Evolutionary conservation across 805 yeast genomes (phyloP).

Genomic region (Cyberlindnera veronae): DNA sequence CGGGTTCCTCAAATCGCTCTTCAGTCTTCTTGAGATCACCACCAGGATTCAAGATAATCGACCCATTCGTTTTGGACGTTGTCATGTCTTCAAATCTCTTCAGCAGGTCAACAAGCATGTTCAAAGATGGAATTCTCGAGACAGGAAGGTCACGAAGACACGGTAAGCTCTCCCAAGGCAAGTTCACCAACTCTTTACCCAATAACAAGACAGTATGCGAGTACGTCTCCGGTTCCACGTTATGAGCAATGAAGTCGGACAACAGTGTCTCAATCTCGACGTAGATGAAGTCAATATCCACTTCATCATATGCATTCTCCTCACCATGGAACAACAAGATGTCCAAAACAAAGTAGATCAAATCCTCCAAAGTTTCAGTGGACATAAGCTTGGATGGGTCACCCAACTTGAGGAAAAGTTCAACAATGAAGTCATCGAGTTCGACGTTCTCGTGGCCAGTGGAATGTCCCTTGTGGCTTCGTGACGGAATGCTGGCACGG

Average conservation of each 20-base stretch:
- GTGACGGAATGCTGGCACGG: slow-evolving; percentile 45
- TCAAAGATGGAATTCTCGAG: slow-evolving; percentile 72
- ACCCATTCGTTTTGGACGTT: slow-evolving; percentile 35
- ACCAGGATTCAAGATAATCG: slow-evolving; percentile 77
- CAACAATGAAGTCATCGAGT: slow-evolving; percentile 45
- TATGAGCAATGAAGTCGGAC: slow-evolving; percentile 28
- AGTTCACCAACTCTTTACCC: slow-evolving; percentile 56
- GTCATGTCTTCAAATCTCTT: slow-evolving; percentile 17
- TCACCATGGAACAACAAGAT: slow-evolving; percentile 60
- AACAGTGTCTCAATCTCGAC: slow-evolving; percentile 49
- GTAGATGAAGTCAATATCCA: slow-evolving; percentile 54
- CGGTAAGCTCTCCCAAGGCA: slow-evolving; percentile 90
- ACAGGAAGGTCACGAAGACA: slow-evolving; percentile 52
- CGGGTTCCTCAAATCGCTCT: slow-evolving; percentile 43
- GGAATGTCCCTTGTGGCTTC: slow-evolving; percentile 36
- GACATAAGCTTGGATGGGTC: slow-evolving; percentile 29
- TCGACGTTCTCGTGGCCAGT: slow-evolving; percentile 28
- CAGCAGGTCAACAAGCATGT: slow-evolving; percentile 39
- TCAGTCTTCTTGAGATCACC: slow-evolving; percentile 74
- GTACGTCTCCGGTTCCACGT: slow-evolving; percentile 13
- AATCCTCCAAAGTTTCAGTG: slow-evolving; percentile 52
- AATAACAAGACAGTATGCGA: slow-evolving; percentile 69
- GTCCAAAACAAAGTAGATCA: slow-evolving; percentile 61
- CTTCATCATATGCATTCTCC: slow-evolving; percentile 59
- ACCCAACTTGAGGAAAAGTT: slow-evolving; percentile 49